Evolutionary conservation across 495 filamentous ascomycete genomes (phyloP).

Genomic region (Evernia prunastri): DNA sequence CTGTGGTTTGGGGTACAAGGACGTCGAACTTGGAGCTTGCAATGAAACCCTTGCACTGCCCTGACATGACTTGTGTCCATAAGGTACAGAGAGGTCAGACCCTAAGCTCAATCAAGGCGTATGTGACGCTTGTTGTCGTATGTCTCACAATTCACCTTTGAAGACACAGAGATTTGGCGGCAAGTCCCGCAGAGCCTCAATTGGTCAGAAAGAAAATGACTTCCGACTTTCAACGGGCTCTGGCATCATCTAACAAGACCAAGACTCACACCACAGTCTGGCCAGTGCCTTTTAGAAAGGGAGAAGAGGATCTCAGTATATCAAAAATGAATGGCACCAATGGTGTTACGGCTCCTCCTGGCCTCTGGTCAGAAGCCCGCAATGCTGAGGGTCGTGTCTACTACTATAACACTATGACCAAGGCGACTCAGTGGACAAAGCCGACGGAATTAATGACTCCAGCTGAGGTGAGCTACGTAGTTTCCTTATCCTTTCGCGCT

Average conservation of each 20-base stretch:
- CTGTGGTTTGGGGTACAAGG: conserved; percentile 64
- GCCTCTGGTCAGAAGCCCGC: conserved; percentile 75
- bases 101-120: too few relatives aligned
- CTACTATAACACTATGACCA: conserved; percentile 84
- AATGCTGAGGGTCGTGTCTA: conserved; percentile 82
- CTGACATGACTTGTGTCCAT: conserved; percentile 8
- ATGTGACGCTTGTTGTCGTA: too few relatives aligned
- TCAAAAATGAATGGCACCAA: conserved; percentile 57
- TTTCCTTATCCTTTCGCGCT: not conserved
- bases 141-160: not conserved
- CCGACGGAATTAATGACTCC: conserved; percentile 82
- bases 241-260: not conserved
- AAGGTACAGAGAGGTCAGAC: not conserved
- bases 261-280: not conserved
- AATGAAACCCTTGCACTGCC: conserved; percentile 47
- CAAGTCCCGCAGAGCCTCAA: conserved; percentile 17
- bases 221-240: not conserved
- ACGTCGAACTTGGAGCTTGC: conserved; percentile 70
- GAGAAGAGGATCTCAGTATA: not conserved
- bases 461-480: conserved; percentile 59
- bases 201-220: not conserved
- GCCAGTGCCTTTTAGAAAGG: not conserved
- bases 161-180: too few relatives aligned
- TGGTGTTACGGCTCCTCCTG: conserved; percentile 46
- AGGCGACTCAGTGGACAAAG: conserved; percentile 90